Evolutionary conservation across 345 rosid genomes (phyloP).

Genomic region (Bruguiera parviflora): DNA sequence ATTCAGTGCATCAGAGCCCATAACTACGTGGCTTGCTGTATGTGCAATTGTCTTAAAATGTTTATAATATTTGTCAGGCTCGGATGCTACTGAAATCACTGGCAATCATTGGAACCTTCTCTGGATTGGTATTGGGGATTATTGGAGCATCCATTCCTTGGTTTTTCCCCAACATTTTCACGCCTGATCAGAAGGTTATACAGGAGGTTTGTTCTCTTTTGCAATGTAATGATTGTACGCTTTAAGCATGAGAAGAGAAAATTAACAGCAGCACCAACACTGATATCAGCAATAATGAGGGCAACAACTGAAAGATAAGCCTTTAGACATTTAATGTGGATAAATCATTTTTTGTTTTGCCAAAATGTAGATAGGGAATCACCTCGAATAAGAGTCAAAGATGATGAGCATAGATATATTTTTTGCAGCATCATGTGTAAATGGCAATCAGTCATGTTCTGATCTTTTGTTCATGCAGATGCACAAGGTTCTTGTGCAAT

Average conservation of each 20-base stretch:
- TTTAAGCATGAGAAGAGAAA: background rate
- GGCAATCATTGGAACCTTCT: conserved; percentile 54
- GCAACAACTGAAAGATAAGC: background rate
- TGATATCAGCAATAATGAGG: too few species aligned
- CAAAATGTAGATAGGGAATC: background rate
- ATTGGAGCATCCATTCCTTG: conserved; percentile 61
- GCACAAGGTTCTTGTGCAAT: conserved; percentile 76
- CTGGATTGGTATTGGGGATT: conserved; percentile 52
- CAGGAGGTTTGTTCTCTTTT: conserved; percentile 45
- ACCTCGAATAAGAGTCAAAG: background rate
- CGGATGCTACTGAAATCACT: conserved; percentile 79
- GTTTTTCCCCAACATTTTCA: conserved; percentile 68
- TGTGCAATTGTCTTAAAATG: conserved; percentile 7
- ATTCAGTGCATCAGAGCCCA: too few species aligned
- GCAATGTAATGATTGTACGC: too few species aligned
- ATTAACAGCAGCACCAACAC: too few species aligned
- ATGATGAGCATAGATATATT: background rate
- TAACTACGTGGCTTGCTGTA: background rate
- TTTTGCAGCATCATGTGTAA: too few species aligned
- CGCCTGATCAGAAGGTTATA: conserved; percentile 55
- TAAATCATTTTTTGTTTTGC: background rate
- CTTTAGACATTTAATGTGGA: background rate
- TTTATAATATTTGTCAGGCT: conserved; percentile 45
- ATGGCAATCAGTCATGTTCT: background rate
- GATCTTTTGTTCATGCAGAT: conserved; percentile 45